Percentiles rank a stretch among this genome's conserved stretches.
Conservation (phyloP, 108 stramenopile genomes). For the Nitzschia sp. region DNA sequence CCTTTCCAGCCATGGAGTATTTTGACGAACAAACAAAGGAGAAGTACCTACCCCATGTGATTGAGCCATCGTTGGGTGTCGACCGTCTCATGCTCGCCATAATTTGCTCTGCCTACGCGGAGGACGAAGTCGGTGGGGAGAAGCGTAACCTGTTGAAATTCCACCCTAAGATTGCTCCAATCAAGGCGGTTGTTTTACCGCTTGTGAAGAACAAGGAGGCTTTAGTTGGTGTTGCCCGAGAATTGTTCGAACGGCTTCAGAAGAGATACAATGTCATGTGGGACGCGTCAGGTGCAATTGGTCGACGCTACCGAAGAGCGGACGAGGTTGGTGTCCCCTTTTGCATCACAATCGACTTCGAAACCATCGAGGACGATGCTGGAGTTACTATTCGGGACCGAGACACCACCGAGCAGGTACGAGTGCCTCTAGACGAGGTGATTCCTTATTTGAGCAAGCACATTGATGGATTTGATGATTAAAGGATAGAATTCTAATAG, state of each 20-base stretch:
- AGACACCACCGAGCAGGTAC: conserved; percentile 93
- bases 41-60: conserved; percentile 95
- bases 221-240: conserved; percentile 74
- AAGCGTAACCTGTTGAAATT: conserved; percentile 91
- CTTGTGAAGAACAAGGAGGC: conserved; percentile 94
- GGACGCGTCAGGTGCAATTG: conserved; percentile 93
- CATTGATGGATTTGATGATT: conserved; percentile 80
- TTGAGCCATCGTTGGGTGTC: conserved; percentile 96
- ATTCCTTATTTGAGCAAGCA: conserved; percentile 76
- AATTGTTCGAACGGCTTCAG: conserved; percentile 74
- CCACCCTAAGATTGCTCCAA: conserved; percentile 91
- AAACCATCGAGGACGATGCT: conserved; percentile 90
- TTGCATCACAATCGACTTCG: conserved; percentile 97
- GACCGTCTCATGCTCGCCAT: conserved; percentile 92
- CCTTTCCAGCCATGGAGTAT: conserved; percentile 78
- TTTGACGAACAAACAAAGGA: conserved; percentile 91
- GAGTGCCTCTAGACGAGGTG: conserved; percentile 89
- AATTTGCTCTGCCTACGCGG: conserved; percentile 91
- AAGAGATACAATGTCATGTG: conserved; percentile 80
- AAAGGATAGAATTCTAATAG: neutral
- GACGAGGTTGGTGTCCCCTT: conserved; percentile 97
- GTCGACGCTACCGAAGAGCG: conserved; percentile 88
- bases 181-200: conserved; percentile 94
- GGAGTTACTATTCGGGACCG: conserved; percentile 94
- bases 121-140: conserved; percentile 91